phyloP scores from a whole-genome alignment of 345 rosid species.

The Ceriops tagal region DNA sequence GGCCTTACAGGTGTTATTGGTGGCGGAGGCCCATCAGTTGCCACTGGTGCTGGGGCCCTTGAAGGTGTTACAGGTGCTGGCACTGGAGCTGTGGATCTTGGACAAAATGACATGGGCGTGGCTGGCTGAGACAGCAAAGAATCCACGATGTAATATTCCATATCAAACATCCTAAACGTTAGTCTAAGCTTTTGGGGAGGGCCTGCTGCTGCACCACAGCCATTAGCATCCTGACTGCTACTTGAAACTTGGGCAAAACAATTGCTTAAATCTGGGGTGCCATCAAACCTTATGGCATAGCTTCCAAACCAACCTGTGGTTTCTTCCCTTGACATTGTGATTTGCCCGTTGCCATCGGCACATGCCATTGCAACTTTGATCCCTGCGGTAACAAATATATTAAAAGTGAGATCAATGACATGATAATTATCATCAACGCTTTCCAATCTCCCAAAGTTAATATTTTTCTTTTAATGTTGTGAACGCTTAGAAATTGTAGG shows the following conservation, averaged over 20 bases:
- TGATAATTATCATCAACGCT: no score
- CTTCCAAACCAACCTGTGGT: constrained; percentile 66
- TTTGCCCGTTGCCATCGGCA: constrained; percentile 50
- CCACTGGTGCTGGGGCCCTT: constrained; percentile 23
- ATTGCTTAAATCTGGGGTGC: constrained; percentile 65
- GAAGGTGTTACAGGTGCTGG: constrained; percentile 22
- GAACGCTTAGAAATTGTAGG: no score
- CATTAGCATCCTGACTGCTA: constrained; percentile 35
- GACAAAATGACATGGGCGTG: constrained; percentile 64
- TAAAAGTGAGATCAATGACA: no score
- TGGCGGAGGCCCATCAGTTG: constrained; percentile 16
- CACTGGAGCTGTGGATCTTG: constrained; percentile 27
- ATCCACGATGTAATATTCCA: constrained; percentile 51
- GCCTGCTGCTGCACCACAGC: constrained; percentile 55
- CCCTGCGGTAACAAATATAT: constrained; percentile 39
- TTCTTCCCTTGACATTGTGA: constrained; percentile 63
- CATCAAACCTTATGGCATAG: constrained; percentile 67
- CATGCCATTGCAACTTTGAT: constrained; percentile 56
- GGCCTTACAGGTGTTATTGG: constrained; percentile 21
- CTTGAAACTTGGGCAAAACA: constrained; percentile 66
- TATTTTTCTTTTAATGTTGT: no score
- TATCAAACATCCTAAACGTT: constrained; percentile 47
- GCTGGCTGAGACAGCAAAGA: constrained; percentile 69
- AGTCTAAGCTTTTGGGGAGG: constrained; percentile 56
- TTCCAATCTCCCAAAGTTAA: no score